A percentile compares a stretch with the other conserved stretches of the same genome.
Evolutionary conservation across 2,329 filamentous ascomycete genomes (phyloP).

Genomic region (Botryotinia convoluta): DNA sequence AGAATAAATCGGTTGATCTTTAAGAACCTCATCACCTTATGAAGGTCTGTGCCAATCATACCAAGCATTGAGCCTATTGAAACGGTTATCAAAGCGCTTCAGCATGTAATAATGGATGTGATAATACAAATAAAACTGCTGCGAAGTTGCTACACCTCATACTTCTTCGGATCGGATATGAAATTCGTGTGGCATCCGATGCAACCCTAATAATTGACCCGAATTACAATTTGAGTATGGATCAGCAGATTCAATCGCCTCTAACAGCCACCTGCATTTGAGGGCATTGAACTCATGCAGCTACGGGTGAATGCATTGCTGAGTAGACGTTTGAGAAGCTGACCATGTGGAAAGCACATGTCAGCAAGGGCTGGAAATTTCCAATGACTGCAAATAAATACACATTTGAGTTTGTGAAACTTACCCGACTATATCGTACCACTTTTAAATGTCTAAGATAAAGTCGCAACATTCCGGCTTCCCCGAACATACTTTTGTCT

Average conservation of each 20-base stretch:
- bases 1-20: constrained; percentile 18
- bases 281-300: constrained; percentile 3
- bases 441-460: constrained; percentile 4
- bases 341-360: constrained; percentile 16
- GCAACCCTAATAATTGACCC: neutral
- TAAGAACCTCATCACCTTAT: constrained; percentile 8
- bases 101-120: constrained; percentile 8
- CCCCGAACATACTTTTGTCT: constrained; percentile 15
- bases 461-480: constrained; percentile 3
- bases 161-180: constrained; percentile 13
- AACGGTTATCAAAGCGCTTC: constrained; percentile 14
- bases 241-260: neutral
- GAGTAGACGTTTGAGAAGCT: constrained; percentile 5
- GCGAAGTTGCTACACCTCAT: constrained; percentile 1
- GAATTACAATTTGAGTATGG: neutral
- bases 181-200: constrained; percentile 8
- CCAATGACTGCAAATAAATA: constrained; percentile 4
- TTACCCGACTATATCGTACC: neutral
- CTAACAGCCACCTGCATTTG: constrained; percentile 11
- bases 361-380: neutral
- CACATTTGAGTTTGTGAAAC: neutral
- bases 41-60: constrained; percentile 9
- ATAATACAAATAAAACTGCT: constrained; percentile 12
- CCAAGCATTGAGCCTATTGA: constrained; percentile 1
- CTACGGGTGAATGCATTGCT: neutral